Evolutionary conservation across 2,329 filamentous ascomycete species (phyloP).

Genomic region (Pseudogymnoascus sp.): DNA sequence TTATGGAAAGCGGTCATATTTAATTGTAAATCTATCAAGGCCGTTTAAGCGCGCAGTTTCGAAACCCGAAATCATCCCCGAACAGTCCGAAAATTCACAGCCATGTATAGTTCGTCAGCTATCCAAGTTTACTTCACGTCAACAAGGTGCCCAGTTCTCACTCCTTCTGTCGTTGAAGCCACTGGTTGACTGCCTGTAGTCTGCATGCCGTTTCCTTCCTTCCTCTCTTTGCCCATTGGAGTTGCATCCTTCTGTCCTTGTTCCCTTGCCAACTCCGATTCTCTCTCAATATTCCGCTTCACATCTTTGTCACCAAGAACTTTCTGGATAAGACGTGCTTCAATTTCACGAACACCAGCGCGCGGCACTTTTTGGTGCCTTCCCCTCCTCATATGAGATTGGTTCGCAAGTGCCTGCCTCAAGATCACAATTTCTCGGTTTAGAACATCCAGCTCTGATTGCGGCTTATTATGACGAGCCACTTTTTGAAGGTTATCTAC

Average conservation of each 20-base stretch:
- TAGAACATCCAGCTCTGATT: background rate
- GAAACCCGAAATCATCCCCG: background rate
- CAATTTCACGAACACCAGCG: background rate
- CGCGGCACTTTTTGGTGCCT: background rate
- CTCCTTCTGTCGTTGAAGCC: background rate
- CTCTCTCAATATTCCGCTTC: background rate
- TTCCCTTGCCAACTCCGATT: background rate
- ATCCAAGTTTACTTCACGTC: background rate
- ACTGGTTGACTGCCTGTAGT: background rate
- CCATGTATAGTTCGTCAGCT: background rate
- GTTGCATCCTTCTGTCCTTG: background rate
- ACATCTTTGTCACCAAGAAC: background rate
- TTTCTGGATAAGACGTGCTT: background rate
- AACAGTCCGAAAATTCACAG: background rate
- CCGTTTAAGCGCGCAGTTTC: background rate
- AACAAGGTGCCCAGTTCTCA: background rate
- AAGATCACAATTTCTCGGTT: background rate
- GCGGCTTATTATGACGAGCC: background rate
- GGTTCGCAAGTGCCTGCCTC: conserved; percentile 4
- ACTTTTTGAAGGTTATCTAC: background rate
- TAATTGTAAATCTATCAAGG: background rate
- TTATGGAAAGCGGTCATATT: background rate
- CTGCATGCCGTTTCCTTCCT: background rate
- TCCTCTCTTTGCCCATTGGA: background rate
- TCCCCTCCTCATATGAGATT: background rate